Conservation (phyloP, 805 yeast species). For the Metahyphopichia silvanorum region DNA sequence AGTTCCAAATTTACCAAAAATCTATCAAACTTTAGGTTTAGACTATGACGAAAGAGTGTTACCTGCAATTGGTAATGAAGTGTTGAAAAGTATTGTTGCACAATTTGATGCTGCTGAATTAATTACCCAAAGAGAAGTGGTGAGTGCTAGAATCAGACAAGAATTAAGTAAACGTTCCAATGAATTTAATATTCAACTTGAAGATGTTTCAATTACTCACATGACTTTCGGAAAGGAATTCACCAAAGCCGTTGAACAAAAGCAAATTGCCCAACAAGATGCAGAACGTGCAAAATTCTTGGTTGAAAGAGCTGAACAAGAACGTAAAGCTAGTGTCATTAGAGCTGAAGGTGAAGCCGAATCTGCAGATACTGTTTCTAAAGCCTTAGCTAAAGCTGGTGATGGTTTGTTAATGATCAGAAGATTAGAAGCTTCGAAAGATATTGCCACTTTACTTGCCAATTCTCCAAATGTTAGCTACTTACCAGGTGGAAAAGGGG, state of each 20-base stretch:
- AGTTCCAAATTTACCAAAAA: slow-evolving; percentile 72
- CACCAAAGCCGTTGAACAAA: slow-evolving; percentile 97
- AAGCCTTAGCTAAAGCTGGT: slow-evolving; percentile 90
- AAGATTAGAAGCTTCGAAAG: slow-evolving; percentile 95
- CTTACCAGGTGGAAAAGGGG: slow-evolving; percentile 57
- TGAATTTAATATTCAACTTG: slow-evolving; percentile 88
- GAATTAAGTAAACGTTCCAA: slow-evolving; percentile 80
- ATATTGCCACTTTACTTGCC: slow-evolving; percentile 87
- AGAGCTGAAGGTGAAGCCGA: slow-evolving; percentile 99
- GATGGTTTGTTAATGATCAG: slow-evolving; percentile 92
- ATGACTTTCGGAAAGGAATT: slow-evolving; percentile 96
- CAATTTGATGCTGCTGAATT: slow-evolving; percentile 96
- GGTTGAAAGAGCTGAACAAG: slow-evolving; percentile 97
- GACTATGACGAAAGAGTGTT: slow-evolving; percentile 94
- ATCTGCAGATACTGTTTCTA: slow-evolving; percentile 92
- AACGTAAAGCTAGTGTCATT: slow-evolving; percentile 88
- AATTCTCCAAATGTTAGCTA: slow-evolving; percentile 82
- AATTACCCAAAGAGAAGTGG: slow-evolving; percentile 95
- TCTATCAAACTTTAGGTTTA: slow-evolving; percentile 86
- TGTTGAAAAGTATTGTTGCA: slow-evolving; percentile 84
- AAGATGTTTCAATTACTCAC: slow-evolving; percentile 97
- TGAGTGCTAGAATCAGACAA: slow-evolving; percentile 80
- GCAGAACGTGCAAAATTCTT: slow-evolving; percentile 94
- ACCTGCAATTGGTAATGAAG: slow-evolving; percentile 92
- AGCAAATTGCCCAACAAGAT: slow-evolving; percentile 98